phyloP scores from a whole-genome alignment of 2,329 filamentous ascomycete genomes.

The Didymella arachidicola region DNA sequence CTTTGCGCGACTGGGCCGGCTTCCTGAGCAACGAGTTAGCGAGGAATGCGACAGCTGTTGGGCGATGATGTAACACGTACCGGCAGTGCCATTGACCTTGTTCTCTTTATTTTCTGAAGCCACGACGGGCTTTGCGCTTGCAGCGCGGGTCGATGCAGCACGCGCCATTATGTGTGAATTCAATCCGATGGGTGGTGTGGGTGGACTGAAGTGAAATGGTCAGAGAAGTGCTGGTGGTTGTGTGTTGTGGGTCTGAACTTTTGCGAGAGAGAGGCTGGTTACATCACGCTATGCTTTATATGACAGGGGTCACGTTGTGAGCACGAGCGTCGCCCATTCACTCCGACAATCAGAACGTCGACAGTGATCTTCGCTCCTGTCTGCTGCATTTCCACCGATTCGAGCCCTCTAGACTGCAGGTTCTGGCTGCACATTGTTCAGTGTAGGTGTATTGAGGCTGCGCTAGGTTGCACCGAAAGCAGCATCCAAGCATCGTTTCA shows the following conservation, averaged over 20 bases:
- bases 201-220: slow-evolving; percentile 24
- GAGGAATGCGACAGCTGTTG: slow-evolving; percentile 20
- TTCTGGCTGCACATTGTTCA: not conserved
- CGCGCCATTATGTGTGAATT: slow-evolving; percentile 40
- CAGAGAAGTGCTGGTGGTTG: slow-evolving; percentile 29
- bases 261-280: slow-evolving; percentile 17
- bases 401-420: not conserved
- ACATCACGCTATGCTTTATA: slow-evolving; percentile 21
- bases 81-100: slow-evolving; percentile 39
- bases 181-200: slow-evolving; percentile 26
- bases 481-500: slow-evolving; percentile 17
- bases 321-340: slow-evolving; percentile 16
- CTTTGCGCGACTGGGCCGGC: slow-evolving; percentile 38
- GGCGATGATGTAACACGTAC: slow-evolving; percentile 33
- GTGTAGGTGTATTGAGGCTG: not conserved
- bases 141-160: slow-evolving; percentile 38
- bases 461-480: slow-evolving; percentile 4
- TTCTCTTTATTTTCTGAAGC: slow-evolving; percentile 33
- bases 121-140: slow-evolving; percentile 38
- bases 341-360: not conserved
- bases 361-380: not conserved
- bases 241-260: slow-evolving; percentile 41
- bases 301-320: slow-evolving; percentile 19
- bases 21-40: slow-evolving; percentile 27
- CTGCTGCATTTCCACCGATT: not conserved